Evolutionary conservation across 2,329 filamentous ascomycete species (phyloP).

Genomic region (Ophiocordyceps camponoti-saundersi): DNA sequence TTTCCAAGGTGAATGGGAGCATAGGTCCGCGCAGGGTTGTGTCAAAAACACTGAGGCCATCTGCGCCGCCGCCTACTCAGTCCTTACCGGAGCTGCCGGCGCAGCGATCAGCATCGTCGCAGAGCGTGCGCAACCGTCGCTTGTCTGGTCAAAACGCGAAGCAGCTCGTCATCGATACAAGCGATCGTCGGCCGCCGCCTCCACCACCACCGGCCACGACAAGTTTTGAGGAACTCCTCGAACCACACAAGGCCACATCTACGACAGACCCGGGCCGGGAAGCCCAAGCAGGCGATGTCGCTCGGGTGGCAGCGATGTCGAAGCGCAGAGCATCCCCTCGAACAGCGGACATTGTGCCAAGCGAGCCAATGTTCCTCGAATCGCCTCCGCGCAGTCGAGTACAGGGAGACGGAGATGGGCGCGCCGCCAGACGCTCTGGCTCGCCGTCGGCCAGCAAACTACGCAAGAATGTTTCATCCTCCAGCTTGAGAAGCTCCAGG

Average conservation of each 20-base stretch:
- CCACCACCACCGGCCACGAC: slow-evolving; percentile 2
- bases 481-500: slow-evolving; percentile 54
- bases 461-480: slow-evolving; percentile 53
- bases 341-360: slow-evolving; percentile 11
- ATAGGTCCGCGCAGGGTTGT: slow-evolving; percentile 7
- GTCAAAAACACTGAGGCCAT: slow-evolving; percentile 9
- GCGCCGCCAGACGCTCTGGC: slow-evolving; percentile 23
- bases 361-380: slow-evolving; percentile 9
- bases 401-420: slow-evolving; percentile 18
- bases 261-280: slow-evolving; percentile 1
- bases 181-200: slow-evolving; percentile 11
- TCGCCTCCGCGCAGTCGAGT: slow-evolving; percentile 16
- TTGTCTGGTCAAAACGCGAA: slow-evolving; percentile 67
- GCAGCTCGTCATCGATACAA: slow-evolving; percentile 79
- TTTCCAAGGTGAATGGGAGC: slow-evolving; percentile 54
- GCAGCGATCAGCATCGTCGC: slow-evolving; percentile 14
- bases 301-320: not conserved
- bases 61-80: slow-evolving; percentile 30
- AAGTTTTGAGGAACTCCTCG: not conserved
- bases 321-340: slow-evolving; percentile 7
- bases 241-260: not conserved
- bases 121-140: slow-evolving; percentile 55
- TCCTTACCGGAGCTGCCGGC: slow-evolving; percentile 27
- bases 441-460: slow-evolving; percentile 35
- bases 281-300: slow-evolving; percentile 1